A percentile compares a stretch with the other conserved stretches of the same genome.
phyloP scores from a whole-genome alignment of 139 green algal genomes.

The Chlamydomonas urium region DNA sequence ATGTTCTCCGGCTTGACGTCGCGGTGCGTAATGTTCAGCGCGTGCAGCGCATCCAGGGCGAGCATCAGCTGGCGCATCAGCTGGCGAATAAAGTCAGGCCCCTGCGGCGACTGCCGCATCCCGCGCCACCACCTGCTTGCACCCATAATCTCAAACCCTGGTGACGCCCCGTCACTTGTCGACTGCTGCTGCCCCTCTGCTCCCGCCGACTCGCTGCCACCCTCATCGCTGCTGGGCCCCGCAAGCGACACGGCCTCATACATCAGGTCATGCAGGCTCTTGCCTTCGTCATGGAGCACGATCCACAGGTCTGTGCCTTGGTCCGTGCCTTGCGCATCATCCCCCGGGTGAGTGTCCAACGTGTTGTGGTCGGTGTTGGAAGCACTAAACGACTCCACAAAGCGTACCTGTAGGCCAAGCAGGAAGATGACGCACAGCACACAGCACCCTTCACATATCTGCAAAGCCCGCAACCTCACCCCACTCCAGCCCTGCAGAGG shows the following conservation, averaged over 20 bases:
- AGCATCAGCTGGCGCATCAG: constrained; percentile 58
- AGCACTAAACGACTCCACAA: constrained; percentile 47
- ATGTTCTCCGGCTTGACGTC: constrained; percentile 75
- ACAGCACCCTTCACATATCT: too few relatives aligned
- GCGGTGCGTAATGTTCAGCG: constrained; percentile 58
- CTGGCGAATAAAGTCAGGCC: constrained; percentile 23
- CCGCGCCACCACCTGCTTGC: constrained; percentile 55
- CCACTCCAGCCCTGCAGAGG: too few relatives aligned
- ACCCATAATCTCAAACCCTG: constrained; percentile 44
- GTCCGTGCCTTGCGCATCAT: neutral
- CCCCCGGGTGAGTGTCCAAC: neutral
- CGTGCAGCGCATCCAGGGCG: constrained; percentile 51
- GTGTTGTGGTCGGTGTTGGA: neutral
- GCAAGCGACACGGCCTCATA: constrained; percentile 36
- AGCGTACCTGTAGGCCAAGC: constrained; percentile 36
- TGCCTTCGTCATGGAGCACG: constrained; percentile 58
- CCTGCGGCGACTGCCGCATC: constrained; percentile 19
- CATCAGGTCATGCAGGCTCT: constrained; percentile 67
- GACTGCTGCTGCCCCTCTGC: neutral
- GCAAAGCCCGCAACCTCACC: too few relatives aligned
- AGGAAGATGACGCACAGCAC: too few relatives aligned
- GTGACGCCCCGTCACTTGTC: neutral
- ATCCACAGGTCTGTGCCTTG: constrained; percentile 49
- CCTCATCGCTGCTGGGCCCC: neutral
- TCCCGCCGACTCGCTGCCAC: constrained; percentile 3